A percentile compares a stretch with the other conserved stretches of the same genome.
Evolutionary conservation across 2,329 filamentous ascomycete genomes (phyloP).

Genomic region (Calycina herbarum): DNA sequence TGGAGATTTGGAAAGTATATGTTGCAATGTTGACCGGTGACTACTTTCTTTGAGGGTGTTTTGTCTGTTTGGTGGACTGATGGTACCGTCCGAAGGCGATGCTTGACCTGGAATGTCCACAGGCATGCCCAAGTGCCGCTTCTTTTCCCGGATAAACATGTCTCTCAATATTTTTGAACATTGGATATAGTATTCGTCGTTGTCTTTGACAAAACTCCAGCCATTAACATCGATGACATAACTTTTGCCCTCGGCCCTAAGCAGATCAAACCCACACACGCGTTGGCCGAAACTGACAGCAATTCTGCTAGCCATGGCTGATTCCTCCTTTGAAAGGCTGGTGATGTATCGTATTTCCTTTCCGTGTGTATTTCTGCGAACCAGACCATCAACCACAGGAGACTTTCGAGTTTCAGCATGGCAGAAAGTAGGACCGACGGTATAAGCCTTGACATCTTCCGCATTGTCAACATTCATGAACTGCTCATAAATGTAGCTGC

Average conservation of each 20-base stretch:
- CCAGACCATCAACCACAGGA: conserved; percentile 92
- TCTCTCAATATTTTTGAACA: conserved; percentile 83
- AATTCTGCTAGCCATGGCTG: conserved; percentile 84
- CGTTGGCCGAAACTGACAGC: conserved; percentile 89
- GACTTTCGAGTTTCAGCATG: conserved; percentile 97
- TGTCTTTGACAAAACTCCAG: conserved; percentile 99
- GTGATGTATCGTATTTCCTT: conserved; percentile 98
- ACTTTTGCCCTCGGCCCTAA: conserved; percentile 84
- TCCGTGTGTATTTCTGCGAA: conserved; percentile 92
- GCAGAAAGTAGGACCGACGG: conserved; percentile 88
- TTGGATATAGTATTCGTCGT: conserved; percentile 96
- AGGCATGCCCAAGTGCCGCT: conserved; percentile 51
- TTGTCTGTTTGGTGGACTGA: conserved; percentile 22
- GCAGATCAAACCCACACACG: conserved; percentile 92
- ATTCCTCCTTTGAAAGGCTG: conserved; percentile 75
- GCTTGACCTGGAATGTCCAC: conserved; percentile 40
- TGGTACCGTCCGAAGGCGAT: conserved; percentile 20
- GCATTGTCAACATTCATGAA: conserved; percentile 96
- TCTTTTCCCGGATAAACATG: conserved; percentile 81
- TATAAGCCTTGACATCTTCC: conserved; percentile 98
- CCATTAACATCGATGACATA: conserved; percentile 99
- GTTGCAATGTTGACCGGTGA: conserved; percentile 54
- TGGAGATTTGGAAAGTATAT: conserved; percentile 59
- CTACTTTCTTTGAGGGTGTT: conserved; percentile 41
- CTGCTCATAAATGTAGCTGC: conserved; percentile 95